A percentile compares a stretch with the other conserved stretches of the same genome.
phyloP scores from a whole-genome alignment of 352 stramenopile species.

The Salisapilia sapeloensis region DNA sequence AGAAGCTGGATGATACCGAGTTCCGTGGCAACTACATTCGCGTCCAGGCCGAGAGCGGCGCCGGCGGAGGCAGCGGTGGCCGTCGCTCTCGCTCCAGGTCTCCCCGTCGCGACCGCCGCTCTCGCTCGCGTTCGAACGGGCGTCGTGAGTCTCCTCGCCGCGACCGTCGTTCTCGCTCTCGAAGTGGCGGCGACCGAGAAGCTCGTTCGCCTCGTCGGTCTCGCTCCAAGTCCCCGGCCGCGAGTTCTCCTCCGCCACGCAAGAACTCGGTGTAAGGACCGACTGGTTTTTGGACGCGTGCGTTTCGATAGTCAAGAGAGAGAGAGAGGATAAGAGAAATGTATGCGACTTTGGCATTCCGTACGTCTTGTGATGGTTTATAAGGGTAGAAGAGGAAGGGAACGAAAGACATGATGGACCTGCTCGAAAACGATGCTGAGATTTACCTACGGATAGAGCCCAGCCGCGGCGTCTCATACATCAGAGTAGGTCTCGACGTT shows the following conservation, averaged over 20 bases:
- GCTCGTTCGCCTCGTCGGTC: too few relatives aligned
- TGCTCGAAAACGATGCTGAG: too few relatives aligned
- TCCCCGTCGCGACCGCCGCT: constrained; percentile 29
- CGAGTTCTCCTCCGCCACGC: constrained; percentile 27
- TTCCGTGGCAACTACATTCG: constrained; percentile 76
- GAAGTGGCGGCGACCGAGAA: too few relatives aligned
- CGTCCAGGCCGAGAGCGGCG: constrained; percentile 21
- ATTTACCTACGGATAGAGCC: too few relatives aligned
- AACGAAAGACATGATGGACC: constrained; percentile 3
- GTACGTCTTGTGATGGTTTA: neutral
- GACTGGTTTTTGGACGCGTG: constrained; percentile 3
- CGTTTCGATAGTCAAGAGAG: constrained; percentile 6
- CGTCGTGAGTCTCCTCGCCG: constrained; percentile 46
- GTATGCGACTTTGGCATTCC: neutral
- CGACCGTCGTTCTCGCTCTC: constrained; percentile 42
- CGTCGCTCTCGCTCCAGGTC: constrained; percentile 42
- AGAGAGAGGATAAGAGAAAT: constrained; percentile 2
- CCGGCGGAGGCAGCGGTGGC: constrained; percentile 5
- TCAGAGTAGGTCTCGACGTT: neutral
- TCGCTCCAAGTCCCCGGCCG: too few relatives aligned
- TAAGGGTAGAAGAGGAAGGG: neutral
- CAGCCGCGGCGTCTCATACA: too few relatives aligned
- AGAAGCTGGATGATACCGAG: constrained; percentile 79
- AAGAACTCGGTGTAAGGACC: constrained; percentile 56
- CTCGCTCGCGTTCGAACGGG: constrained; percentile 47